A percentile compares a stretch with the other conserved stretches of the same genome.
Evolutionary conservation across 768 basidiomycete species (phyloP).

Genomic region (Naganishia vishniacii): DNA sequence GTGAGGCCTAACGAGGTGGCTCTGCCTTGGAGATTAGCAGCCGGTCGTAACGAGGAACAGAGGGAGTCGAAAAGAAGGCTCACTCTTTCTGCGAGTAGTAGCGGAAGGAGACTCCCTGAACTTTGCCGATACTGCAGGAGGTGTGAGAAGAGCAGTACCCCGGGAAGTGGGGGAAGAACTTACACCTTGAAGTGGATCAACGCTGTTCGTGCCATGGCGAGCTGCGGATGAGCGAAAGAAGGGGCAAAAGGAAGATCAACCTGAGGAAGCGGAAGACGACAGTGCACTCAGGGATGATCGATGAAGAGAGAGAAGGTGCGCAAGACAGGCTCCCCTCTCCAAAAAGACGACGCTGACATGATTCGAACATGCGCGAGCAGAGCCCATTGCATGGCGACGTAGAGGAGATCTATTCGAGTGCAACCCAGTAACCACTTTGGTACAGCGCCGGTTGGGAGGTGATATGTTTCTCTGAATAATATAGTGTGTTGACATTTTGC

Average conservation of each 20-base stretch:
- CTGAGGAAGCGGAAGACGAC: background rate
- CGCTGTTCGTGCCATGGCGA: background rate
- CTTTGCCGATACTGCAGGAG: slow-evolving; percentile 6
- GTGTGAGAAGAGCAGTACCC: too few relatives aligned
- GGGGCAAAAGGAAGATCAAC: background rate
- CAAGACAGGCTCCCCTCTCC: background rate
- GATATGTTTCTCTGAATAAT: too few relatives aligned
- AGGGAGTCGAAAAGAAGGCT: background rate
- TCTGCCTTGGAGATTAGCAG: slow-evolving; percentile 5
- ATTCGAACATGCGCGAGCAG: slow-evolving; percentile 22
- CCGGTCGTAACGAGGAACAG: background rate
- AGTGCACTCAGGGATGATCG: background rate
- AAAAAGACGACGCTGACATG: slow-evolving; percentile 22
- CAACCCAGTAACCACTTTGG: slow-evolving; percentile 24
- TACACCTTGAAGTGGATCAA: slow-evolving; percentile 13
- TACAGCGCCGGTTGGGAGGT: slow-evolving; percentile 18
- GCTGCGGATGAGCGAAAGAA: background rate
- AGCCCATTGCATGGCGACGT: slow-evolving; percentile 10
- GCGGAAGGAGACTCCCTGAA: slow-evolving; percentile 15
- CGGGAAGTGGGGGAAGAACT: too few relatives aligned
- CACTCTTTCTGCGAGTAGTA: slow-evolving; percentile 17
- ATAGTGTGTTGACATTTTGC: too few relatives aligned
- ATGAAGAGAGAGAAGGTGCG: background rate
- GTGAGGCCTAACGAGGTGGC: slow-evolving; percentile 36
- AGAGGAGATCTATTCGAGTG: slow-evolving; percentile 6